Evolutionary conservation across 2,329 filamentous ascomycete genomes (phyloP).

Genomic region (Mollisia scopiformis): DNA sequence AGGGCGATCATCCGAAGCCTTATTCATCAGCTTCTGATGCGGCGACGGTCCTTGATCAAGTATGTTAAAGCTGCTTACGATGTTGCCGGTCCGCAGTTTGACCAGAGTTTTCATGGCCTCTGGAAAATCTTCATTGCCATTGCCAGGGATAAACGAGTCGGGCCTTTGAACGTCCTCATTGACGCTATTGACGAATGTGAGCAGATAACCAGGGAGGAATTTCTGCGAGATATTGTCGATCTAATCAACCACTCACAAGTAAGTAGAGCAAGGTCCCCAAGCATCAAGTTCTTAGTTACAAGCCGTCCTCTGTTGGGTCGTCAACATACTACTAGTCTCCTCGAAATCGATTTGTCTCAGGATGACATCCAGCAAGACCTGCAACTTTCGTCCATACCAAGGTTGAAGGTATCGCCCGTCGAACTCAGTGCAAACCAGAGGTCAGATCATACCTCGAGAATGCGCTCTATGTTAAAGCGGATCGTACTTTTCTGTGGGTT

Average conservation of each 20-base stretch:
- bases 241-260: slow-evolving; percentile 22
- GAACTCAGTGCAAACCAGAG: slow-evolving; percentile 29
- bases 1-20: slow-evolving; percentile 40
- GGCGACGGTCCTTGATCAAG: slow-evolving; percentile 37
- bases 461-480: slow-evolving; percentile 37
- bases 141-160: slow-evolving; percentile 33
- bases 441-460: slow-evolving; percentile 35
- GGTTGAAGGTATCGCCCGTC: slow-evolving; percentile 37
- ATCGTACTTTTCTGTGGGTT: slow-evolving; percentile 44
- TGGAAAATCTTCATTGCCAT: slow-evolving; percentile 41
- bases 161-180: slow-evolving; percentile 38
- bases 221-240: slow-evolving; percentile 33
- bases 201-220: slow-evolving; percentile 26
- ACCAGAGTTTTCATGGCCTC: slow-evolving; percentile 38
- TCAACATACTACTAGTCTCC: slow-evolving; percentile 17
- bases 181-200: slow-evolving; percentile 46
- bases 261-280: slow-evolving; percentile 16
- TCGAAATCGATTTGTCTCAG: slow-evolving; percentile 32
- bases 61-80: slow-evolving; percentile 38
- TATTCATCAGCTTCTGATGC: slow-evolving; percentile 40
- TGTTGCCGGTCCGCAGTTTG: slow-evolving; percentile 35
- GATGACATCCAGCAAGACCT: slow-evolving; percentile 35
- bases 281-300: slow-evolving; percentile 39
- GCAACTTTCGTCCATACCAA: slow-evolving; percentile 35
- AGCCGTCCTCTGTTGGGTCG: slow-evolving; percentile 27